A percentile compares a stretch with the other conserved stretches of the same genome.
Evolutionary conservation across 2,329 filamentous ascomycete species (phyloP).

Genomic region (Trichoderma sp.): DNA sequence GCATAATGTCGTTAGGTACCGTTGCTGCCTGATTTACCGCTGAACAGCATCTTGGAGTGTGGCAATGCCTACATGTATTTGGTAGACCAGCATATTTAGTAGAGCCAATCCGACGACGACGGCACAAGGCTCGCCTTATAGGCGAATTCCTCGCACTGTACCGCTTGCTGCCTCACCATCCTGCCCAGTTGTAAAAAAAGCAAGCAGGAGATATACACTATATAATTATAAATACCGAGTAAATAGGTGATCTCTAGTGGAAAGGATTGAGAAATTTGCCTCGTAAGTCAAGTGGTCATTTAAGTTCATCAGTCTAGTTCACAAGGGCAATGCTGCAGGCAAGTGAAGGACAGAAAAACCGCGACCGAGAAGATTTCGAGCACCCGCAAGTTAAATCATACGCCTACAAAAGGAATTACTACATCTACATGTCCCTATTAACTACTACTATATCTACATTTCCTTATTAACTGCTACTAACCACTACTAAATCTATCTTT

Average conservation of each 20-base stretch:
- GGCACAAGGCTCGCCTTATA: not conserved
- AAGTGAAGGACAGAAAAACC: not conserved
- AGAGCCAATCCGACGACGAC: not conserved
- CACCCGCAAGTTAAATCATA: too few species aligned
- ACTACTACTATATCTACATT: too few species aligned
- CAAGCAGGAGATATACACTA: not conserved
- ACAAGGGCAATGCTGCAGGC: too few species aligned
- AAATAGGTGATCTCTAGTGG: not conserved
- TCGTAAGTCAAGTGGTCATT: not conserved
- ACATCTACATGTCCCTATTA: too few species aligned
- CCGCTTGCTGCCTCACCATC: not conserved
- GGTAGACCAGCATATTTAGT: not conserved
- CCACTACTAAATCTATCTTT: too few species aligned
- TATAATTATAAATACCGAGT: not conserved
- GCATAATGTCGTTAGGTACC: not conserved
- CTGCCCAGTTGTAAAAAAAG: not conserved
- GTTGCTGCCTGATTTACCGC: not conserved
- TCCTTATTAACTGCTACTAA: too few species aligned
- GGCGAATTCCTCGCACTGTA: not conserved
- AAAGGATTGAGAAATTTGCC: not conserved
- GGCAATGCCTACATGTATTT: not conserved
- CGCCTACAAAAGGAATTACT: too few species aligned
- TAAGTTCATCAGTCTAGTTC: not conserved
- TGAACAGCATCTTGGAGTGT: not conserved
- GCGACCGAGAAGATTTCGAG: too few species aligned